These are phyloP conservation scores for Tylopilus vinaceipallidus DNA, from an alignment of 768 basidiomycete species.

Conservation along the genomic window DNA sequence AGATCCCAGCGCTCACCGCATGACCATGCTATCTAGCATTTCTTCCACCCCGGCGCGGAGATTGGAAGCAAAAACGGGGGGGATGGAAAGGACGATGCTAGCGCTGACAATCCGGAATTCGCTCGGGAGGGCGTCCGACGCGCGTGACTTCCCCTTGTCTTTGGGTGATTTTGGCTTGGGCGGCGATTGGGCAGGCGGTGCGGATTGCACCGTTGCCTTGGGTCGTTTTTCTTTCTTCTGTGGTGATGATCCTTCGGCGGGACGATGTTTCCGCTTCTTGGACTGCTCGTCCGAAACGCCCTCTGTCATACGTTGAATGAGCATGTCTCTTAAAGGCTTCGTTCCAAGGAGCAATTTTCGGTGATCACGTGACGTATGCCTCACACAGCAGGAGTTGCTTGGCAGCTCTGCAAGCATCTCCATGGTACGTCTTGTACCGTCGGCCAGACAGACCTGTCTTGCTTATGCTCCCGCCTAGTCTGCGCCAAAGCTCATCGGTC, in stretches of 20 bases:
- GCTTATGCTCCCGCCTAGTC: constrained; percentile 46
- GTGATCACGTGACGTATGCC: constrained; percentile 20
- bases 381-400: too few relatives aligned
- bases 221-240: constrained; percentile 36
- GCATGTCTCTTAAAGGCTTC: too few relatives aligned
- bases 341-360: constrained; percentile 13
- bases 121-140: constrained; percentile 29
- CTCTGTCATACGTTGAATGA: too few relatives aligned
- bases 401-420: neutral
- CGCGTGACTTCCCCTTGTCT: constrained; percentile 40
- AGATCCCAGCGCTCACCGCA: constrained; percentile 64
- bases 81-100: constrained; percentile 69
- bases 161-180: constrained; percentile 20
- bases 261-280: constrained; percentile 55
- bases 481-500: constrained; percentile 73
- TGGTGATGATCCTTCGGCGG: constrained; percentile 28
- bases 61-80: constrained; percentile 77
- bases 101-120: constrained; percentile 66
- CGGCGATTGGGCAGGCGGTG: constrained; percentile 1
- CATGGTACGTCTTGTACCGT: constrained; percentile 21
- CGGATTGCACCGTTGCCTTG: constrained; percentile 3
- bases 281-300: constrained; percentile 8
- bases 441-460: neutral
- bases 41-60: constrained; percentile 78
- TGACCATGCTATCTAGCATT: constrained; percentile 91